These are phyloP conservation scores for Paramecium bursaria DNA, from an alignment of 73 alveolate species.

Conservation along the genomic window DNA sequence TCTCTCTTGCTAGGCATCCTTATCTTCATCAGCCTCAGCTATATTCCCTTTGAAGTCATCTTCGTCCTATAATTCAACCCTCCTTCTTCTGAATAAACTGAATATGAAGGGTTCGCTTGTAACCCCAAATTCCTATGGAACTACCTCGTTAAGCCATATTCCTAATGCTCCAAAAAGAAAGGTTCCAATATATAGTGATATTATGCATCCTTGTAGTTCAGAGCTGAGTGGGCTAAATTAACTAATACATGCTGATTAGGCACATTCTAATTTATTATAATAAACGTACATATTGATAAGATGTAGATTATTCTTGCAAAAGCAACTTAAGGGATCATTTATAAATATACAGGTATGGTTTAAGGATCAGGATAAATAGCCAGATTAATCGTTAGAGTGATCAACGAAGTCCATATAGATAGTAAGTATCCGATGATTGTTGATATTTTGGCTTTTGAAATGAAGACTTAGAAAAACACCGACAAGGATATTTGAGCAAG, in stretches of 20 bases:
- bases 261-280: slow-evolving; percentile 76
- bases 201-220: slow-evolving; percentile 83
- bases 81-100: slow-evolving; percentile 49
- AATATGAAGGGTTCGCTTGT: slow-evolving; percentile 81
- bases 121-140: slow-evolving; percentile 96
- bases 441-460: slow-evolving; percentile 92
- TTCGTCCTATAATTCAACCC: slow-evolving; percentile 34
- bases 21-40: slow-evolving; percentile 73
- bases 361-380: slow-evolving; percentile 91
- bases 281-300: slow-evolving; percentile 70
- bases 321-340: slow-evolving; percentile 85
- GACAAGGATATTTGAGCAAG: slow-evolving; percentile 93
- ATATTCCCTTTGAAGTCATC: slow-evolving; percentile 54
- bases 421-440: slow-evolving; percentile 93
- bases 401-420: slow-evolving; percentile 84
- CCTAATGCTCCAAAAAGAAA: slow-evolving; percentile 84
- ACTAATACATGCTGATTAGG: slow-evolving; percentile 85
- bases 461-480: slow-evolving; percentile 90
- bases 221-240: slow-evolving; percentile 73
- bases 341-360: slow-evolving; percentile 80
- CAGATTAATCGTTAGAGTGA: slow-evolving; percentile 83
- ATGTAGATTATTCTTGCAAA: slow-evolving; percentile 87
- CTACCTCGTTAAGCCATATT: slow-evolving; percentile 89
- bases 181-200: slow-evolving; percentile 78
- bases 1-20: slow-evolving; percentile 83